Evolutionary conservation across 2,329 filamentous ascomycete species (phyloP).

Genomic region (Fonsecaea erecta): DNA sequence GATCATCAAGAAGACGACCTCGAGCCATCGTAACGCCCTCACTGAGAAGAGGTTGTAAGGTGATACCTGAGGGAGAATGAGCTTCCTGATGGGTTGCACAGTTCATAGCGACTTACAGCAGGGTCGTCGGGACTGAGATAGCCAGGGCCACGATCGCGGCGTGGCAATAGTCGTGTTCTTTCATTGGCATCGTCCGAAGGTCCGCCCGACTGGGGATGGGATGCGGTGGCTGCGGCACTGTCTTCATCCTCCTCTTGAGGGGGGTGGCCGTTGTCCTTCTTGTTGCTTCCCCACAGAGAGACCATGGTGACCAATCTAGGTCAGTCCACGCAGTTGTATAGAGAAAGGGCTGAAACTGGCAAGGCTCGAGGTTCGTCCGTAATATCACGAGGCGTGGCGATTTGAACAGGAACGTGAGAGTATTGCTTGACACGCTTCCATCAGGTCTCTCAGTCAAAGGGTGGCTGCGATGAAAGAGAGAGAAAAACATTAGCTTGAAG

Average conservation of each 20-base stretch:
- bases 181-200: constrained; percentile 58
- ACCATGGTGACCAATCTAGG: constrained; percentile 46
- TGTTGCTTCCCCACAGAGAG: constrained; percentile 61
- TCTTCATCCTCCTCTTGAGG: constrained; percentile 39
- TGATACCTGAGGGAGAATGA: constrained; percentile 59
- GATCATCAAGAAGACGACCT: constrained; percentile 73
- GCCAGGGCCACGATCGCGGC: constrained; percentile 63
- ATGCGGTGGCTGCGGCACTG: constrained; percentile 25
- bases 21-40: constrained; percentile 76
- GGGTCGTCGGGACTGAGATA: constrained; percentile 80
- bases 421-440: neutral
- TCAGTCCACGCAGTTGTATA: neutral
- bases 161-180: constrained; percentile 65
- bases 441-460: neutral
- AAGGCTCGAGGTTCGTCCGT: neutral
- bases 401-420: too few relatives aligned
- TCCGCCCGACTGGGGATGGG: constrained; percentile 30
- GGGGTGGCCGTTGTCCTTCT: constrained; percentile 48
- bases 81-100: neutral
- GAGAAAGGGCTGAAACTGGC: neutral
- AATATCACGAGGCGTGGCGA: neutral
- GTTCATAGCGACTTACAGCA: constrained; percentile 61
- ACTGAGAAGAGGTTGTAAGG: constrained; percentile 96
- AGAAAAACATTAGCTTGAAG: neutral
- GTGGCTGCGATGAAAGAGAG: neutral